Evolutionary conservation across 225 moss, liverwort and hornwort genomes (phyloP).

Genomic region (Marchantia paleacea): DNA sequence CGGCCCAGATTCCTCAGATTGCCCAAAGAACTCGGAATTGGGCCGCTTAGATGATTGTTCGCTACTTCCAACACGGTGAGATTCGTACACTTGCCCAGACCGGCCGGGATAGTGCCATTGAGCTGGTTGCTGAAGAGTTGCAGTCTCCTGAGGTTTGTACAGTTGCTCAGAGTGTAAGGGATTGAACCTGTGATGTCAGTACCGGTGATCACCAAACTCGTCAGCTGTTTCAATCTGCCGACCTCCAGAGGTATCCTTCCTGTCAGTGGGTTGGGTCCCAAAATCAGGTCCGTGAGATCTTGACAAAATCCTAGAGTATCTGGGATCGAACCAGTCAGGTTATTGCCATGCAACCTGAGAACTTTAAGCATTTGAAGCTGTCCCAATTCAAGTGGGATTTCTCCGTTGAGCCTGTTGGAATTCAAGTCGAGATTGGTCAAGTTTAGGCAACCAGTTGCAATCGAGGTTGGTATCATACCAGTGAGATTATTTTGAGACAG

Average conservation of each 20-base stretch:
- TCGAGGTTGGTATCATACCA: constrained; percentile 1
- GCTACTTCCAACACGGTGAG: constrained; percentile 16
- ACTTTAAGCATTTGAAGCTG: constrained; percentile 1
- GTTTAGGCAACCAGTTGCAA: not conserved
- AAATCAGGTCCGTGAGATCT: constrained; percentile 4
- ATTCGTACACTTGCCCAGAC: constrained; percentile 1
- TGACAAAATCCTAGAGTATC: constrained; percentile 3
- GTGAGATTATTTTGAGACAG: constrained; percentile 13
- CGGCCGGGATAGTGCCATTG: constrained; percentile 9
- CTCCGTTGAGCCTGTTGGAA: constrained; percentile 14
- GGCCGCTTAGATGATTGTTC: constrained; percentile 24
- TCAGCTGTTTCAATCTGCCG: constrained; percentile 29
- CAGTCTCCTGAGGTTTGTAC: constrained; percentile 12
- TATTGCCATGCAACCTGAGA: constrained; percentile 11
- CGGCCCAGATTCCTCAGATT: constrained; percentile 2
- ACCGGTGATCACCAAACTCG: constrained; percentile 7
- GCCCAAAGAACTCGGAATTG: constrained; percentile 20
- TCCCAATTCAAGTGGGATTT: constrained; percentile 11
- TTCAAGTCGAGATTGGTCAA: not conserved
- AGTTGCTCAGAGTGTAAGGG: constrained; percentile 46
- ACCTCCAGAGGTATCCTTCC: constrained; percentile 34
- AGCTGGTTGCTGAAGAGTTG: constrained; percentile 14
- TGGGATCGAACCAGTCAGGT: constrained; percentile 10
- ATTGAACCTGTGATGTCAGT: constrained; percentile 55
- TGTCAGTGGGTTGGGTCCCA: constrained; percentile 17